phyloP scores from a whole-genome alignment of 352 stramenopile genomes.

The Phytophthora syringae region DNA sequence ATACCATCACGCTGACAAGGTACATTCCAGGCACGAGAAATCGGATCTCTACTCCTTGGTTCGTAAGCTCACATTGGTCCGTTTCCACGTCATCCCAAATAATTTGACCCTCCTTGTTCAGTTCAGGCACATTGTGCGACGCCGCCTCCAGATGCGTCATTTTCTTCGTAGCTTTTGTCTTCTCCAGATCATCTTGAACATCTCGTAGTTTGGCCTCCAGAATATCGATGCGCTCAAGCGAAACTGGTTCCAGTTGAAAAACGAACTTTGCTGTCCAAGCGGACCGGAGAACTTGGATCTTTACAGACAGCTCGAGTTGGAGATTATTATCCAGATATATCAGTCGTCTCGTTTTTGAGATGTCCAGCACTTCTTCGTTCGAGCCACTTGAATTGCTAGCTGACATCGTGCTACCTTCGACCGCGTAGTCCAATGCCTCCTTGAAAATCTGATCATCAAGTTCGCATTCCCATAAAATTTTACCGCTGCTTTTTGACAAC shows the following conservation, averaged over 20 bases:
- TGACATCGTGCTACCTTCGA: no score
- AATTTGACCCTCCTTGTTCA: not conserved
- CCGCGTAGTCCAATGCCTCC: no score
- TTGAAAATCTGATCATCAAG: no score
- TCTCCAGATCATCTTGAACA: not conserved
- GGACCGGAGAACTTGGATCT: conserved; percentile 2
- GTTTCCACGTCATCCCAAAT: no score
- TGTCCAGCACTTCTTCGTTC: not conserved
- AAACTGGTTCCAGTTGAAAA: conserved; percentile 5
- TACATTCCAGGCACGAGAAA: not conserved
- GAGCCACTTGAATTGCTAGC: not conserved
- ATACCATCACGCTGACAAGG: not conserved
- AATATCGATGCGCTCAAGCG: conserved; percentile 16
- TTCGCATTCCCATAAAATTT: not conserved
- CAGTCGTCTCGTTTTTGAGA: not conserved
- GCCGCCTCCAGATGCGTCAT: no score
- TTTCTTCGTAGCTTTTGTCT: conserved; percentile 5
- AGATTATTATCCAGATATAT: not conserved
- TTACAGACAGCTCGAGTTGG: not conserved
- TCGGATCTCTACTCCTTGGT: no score
- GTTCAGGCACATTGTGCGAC: not conserved
- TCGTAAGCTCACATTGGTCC: no score
- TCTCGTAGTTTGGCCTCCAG: no score
- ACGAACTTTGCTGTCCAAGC: conserved; percentile 8
- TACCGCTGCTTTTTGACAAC: no score